Percentiles rank a stretch among this genome's conserved stretches.
These are phyloP conservation scores for Colletotrichum sp. DNA, from an alignment of 2,329 filamentous ascomycete species.

Conservation along the genomic window DNA sequence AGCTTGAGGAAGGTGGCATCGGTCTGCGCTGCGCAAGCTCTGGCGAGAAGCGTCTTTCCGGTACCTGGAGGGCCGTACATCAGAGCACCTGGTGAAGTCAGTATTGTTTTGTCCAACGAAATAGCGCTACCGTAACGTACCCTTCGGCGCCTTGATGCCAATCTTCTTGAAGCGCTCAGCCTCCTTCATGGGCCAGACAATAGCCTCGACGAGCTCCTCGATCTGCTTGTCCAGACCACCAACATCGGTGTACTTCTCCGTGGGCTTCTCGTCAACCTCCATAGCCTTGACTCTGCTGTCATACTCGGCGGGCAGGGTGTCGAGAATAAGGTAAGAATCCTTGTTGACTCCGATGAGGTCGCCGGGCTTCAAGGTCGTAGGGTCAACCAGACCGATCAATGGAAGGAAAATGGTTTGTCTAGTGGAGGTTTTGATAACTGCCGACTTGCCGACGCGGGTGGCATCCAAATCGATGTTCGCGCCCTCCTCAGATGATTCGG, in stretches of 20 bases:
- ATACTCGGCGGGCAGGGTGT: slow-evolving; percentile 96
- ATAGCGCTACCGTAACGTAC: slow-evolving; percentile 53
- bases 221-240: slow-evolving; percentile 99
- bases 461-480: slow-evolving; percentile 99
- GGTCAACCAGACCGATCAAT: slow-evolving; percentile 94
- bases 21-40: slow-evolving; percentile 96
- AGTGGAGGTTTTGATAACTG: slow-evolving; percentile 99
- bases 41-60: slow-evolving; percentile 88
- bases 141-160: slow-evolving; percentile 98
- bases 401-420: slow-evolving; percentile 98
- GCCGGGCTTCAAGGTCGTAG: slow-evolving; percentile 91
- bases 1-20: slow-evolving; percentile 99
- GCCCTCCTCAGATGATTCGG: slow-evolving; percentile 94
- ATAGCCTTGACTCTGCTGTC: slow-evolving; percentile 99
- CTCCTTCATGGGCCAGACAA: slow-evolving; percentile 99
- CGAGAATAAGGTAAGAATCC: slow-evolving; percentile 96
- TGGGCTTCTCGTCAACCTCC: slow-evolving; percentile 99
- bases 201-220: slow-evolving; percentile 96
- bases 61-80: slow-evolving; percentile 97
- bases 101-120: neutral
- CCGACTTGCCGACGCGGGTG: slow-evolving; percentile 94
- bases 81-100: slow-evolving; percentile 73
- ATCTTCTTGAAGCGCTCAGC: slow-evolving; percentile 99
- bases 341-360: slow-evolving; percentile 99
- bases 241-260: slow-evolving; percentile 98